A percentile compares a stretch with the other conserved stretches of the same genome.
Conservation (phyloP, 768 basidiomycete species). For the Suillus ampliporus region DNA sequence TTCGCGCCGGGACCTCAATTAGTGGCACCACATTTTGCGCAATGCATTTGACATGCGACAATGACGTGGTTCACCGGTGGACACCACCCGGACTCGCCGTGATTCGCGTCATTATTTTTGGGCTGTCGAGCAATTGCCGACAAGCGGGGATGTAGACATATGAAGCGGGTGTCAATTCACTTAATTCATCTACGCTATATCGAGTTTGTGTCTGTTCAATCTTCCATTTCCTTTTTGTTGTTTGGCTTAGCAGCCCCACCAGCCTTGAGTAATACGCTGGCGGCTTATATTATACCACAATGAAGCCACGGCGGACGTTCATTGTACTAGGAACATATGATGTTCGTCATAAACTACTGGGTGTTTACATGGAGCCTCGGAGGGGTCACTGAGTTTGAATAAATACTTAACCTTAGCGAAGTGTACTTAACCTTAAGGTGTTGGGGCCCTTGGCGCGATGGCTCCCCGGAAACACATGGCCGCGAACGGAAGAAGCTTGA, state of each 20-base stretch:
- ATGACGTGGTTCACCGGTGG: not conserved
- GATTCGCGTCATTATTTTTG: constrained; percentile 8
- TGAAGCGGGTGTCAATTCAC: constrained; percentile 1
- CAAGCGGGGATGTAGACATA: constrained; percentile 5
- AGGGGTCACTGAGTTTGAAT: not conserved
- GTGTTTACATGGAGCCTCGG: not conserved
- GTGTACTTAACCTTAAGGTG: not conserved
- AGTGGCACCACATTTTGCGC: constrained; percentile 3
- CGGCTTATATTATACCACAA: not conserved
- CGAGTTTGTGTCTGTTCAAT: constrained; percentile 1
- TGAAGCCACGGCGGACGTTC: not conserved
- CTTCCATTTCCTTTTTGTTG: not conserved
- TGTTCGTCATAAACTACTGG: not conserved
- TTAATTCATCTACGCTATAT: constrained; percentile 2
- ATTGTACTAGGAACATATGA: not conserved
- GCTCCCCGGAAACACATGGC: constrained; percentile 1
- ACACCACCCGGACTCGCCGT: not conserved
- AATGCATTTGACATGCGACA: constrained; percentile 6
- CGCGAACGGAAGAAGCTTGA: not conserved
- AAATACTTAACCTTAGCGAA: not conserved
- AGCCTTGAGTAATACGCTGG: constrained; percentile 2
- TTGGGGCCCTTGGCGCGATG: not conserved
- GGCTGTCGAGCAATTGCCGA: constrained; percentile 4
- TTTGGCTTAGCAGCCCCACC: constrained; percentile 2
- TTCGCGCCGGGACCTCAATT: not conserved